Conservation (phyloP, 2,329 filamentous ascomycete species). For the Leptographium flavum region DNA sequence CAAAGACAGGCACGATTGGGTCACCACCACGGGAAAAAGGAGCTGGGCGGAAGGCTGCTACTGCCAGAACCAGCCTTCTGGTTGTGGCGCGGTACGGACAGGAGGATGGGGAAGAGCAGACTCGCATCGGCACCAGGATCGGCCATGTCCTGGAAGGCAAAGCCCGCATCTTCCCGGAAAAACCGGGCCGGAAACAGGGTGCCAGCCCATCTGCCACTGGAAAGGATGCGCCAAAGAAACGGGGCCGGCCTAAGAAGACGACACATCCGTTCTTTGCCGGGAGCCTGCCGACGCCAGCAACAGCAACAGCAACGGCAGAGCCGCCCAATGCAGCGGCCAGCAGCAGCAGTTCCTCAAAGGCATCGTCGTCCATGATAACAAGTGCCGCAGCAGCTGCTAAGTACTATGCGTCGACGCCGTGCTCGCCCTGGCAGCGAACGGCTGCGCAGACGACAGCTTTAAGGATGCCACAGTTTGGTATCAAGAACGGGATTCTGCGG, state of each 20-base stretch:
- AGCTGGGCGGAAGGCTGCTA: neutral
- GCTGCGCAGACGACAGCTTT: conserved; percentile 11
- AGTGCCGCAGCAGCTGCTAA: conserved; percentile 17
- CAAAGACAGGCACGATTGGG: conserved; percentile 46
- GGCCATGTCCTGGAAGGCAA: neutral
- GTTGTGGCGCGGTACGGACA: conserved; percentile 4
- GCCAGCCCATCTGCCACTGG: neutral
- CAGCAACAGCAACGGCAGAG: neutral
- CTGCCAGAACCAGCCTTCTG: conserved; percentile 1
- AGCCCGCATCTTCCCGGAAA: neutral
- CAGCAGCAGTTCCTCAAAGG: conserved; percentile 10
- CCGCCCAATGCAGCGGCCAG: neutral
- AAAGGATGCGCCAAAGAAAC: neutral
- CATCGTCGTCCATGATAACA: conserved; percentile 6
- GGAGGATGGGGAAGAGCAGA: neutral
- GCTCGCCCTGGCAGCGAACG: conserved; percentile 32
- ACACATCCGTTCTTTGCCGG: conserved; percentile 54
- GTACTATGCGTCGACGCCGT: conserved; percentile 39
- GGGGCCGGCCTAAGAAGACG: conserved; percentile 9
- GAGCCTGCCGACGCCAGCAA: conserved; percentile 22
- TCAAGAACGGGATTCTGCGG: conserved; percentile 33
- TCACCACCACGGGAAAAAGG: conserved; percentile 35
- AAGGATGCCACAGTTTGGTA: conserved; percentile 28
- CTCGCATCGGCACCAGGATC: conserved; percentile 6
- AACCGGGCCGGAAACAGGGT: neutral